Base-by-base conservation (phyloP, 768 basidiomycete species). In the Pisolithus microcarpus region DNA sequence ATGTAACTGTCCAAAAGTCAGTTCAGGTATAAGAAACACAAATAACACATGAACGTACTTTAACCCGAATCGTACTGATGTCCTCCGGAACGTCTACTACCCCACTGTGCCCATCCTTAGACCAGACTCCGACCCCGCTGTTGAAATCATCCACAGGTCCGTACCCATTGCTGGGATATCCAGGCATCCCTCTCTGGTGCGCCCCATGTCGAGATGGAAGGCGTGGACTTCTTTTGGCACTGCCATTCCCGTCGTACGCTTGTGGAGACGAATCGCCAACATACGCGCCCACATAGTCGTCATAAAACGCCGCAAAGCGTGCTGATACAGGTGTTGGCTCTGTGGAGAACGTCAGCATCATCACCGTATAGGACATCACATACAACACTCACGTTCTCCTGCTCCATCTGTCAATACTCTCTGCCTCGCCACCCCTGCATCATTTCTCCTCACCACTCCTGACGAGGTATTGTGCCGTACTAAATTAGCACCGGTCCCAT, bases 31-130 rank as follows among this genome's bases (percentile, higher is more conserved):
- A 9, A 43, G 24, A 5, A 7, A 15, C 21, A 11, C 38, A 34
- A 19, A 42, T 43, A n/a, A 10, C 10, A 26, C 26, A 31, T 30
- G 5, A 46, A 24, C 74, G 55, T 53, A 91, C 88, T 79, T 91
- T 94, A 64, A 95, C 80, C 26, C 88, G 81, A 56, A 94, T 84
- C 69, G 86, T 88, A 43, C 73, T 72, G 64, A 90, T 70, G 61
- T 89, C 89, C 53, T 72, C 78, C 23, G 73, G 71, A 11, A 46
- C 30, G 31, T 43, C 43, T n/a, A 13, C 43, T 10, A 24, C 11
- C 5, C 11, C 43, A 5, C 5, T 3, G 23, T 23, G 43, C 23
- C 43, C 24, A 3, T n/a, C 43, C 13, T 10, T 11, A 16, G 26
- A 11, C 43, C 23, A 13, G 43, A 8, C 21, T 19, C 39, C 4